Base-by-base conservation (phyloP, 192 early-diverging fungal genomes). In the Umbelopsis isabellina region DNA sequence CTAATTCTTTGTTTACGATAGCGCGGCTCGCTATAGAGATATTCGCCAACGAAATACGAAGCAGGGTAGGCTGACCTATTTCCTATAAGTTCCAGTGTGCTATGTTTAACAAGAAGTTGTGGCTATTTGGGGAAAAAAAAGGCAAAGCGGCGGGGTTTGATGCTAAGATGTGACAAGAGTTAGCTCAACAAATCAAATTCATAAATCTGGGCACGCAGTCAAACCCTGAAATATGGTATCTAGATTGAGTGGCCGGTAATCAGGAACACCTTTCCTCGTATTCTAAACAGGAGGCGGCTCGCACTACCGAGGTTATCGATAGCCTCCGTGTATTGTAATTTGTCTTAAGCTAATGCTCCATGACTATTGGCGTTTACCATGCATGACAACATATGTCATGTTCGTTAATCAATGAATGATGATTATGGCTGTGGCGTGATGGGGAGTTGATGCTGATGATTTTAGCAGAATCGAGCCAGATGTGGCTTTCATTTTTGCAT, bases 91-190 rank as follows among this genome's bases (percentile, higher is more conserved):
- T 10, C 37, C 37, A 41, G 6, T 41, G 37, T 41, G 10, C 37
- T 41, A 41, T 9, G 37, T 41, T 41, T 41, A 41, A 41, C 37
- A 41, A 41, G 37, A 41, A 41, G 27, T 49, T 49, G 48, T 49
- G 20, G 48, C 48, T 49, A 49, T 49, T 49, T 49, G 48, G 48
- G 48, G 48, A 49, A 20, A 52, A 20, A 52, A 52, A 8, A 21
- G 51, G 2, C 3, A 51, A 21, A 12, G 2, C 1, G 21, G 51
- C 51, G 21, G 21, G 25, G 21, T 52, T 52, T 52, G 4, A 11
- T 1, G 51, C 7, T 52, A 25, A 2, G 25, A 3, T 10, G 21
- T 52, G 22, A 35, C 25, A 61, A 61, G 27, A 25, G 37, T 35
- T 18, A 2, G 0, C 6, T 33, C 30, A 30, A 61, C 55, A 61